Evolutionary conservation across 345 rosid species (phyloP), one percentile per base, ranked within the genome.

Genomic region (Salix dunnii): DNA sequence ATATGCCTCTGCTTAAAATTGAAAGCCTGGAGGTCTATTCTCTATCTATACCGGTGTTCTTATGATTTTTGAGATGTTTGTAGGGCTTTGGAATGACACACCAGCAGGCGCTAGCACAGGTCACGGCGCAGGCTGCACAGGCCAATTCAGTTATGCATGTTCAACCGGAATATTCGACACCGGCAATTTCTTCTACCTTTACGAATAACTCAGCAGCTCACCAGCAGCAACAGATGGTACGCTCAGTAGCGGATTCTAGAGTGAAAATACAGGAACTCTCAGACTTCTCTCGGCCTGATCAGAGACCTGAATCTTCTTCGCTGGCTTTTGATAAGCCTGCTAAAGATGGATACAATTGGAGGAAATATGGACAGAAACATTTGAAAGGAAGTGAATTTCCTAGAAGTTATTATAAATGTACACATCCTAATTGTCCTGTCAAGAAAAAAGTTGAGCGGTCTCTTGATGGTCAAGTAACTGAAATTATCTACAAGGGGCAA

Each of bases 331-430:
- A 90, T 67, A 94, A 91, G 82, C 92, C 94, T 28, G 86, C 90
- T 43, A 84, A 81, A 71, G 97, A 94, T 80, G 90, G 89, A 67
- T 92, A 89, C 78, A 94, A 94, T 72, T 94, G 96, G 98, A 79
- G 98, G 20, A 94, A 94, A 82, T 94, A 94, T 58, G 96, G 97
- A 61, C 97, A 94, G 86, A 94, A 94, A 70, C 94, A 91, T 77
- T 94, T 92, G 35, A 94, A 94, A 81, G 97, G 98, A 5, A 86
- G 96, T 72, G 90, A 92, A 69, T 92, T 74, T 75, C 96, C 94
- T 48, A 83, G 95, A 77, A 91, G 98, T 85, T 94, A 94, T 75
- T 94, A 94, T 79, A 94, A 89, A 76, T 94, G 98, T 66, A 90
- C 97, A 2, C 79, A 85, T 85, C 86, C 88, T 9, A 82, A 40